A percentile compares a stretch with the other conserved stretches of the same genome.
These are phyloP conservation scores for Yamadazyma atlantica DNA, from an alignment of 1,139 yeast genomes.

Conservation along the genomic window DNA sequence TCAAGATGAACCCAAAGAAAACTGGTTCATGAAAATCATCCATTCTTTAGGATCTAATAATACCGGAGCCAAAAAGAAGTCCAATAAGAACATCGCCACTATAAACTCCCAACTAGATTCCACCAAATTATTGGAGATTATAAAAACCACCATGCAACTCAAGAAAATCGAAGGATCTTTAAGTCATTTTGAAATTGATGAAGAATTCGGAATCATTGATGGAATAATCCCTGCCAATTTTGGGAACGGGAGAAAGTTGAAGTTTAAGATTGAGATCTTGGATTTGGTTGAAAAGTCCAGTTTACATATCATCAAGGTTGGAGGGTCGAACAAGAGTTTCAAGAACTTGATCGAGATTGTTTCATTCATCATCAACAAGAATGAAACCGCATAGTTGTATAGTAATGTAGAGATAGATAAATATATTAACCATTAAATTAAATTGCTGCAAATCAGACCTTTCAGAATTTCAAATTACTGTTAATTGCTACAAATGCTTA, in stretches of 20 bases:
- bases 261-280: conserved; percentile 46
- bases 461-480: no score
- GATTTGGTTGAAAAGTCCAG: conserved; percentile 44
- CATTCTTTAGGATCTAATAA: conserved; percentile 19
- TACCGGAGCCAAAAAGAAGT: neutral
- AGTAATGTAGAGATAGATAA: neutral
- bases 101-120: conserved; percentile 35
- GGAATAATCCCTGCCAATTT: conserved; percentile 51
- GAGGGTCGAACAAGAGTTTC: conserved; percentile 72
- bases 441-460: no score
- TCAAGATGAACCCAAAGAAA: conserved; percentile 17
- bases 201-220: conserved; percentile 43
- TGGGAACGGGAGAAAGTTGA: conserved; percentile 48
- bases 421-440: neutral
- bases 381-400: conserved; percentile 5
- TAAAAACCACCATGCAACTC: conserved; percentile 43
- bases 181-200: conserved; percentile 39
- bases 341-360: conserved; percentile 53
- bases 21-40: conserved; percentile 44
- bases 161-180: conserved; percentile 54
- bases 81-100: conserved; percentile 23
- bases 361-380: conserved; percentile 28
- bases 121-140: conserved; percentile 31
- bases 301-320: conserved; percentile 53
- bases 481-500: no score